Evolutionary conservation across 129 eudicot genomes (phyloP).

Genomic region (Flaveria robusta): DNA sequence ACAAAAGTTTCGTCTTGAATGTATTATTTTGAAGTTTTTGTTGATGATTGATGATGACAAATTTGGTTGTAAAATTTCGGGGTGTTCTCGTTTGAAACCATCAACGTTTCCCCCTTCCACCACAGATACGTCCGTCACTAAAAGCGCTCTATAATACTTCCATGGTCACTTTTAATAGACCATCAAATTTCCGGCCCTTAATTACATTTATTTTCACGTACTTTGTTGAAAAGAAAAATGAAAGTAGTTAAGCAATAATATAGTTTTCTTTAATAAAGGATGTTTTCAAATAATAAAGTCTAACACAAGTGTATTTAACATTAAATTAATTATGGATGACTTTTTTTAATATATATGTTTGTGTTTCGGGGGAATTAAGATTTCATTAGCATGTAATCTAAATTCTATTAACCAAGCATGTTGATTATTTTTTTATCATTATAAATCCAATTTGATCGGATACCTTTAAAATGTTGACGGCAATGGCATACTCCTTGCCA

Average conservation of each 20-base stretch:
- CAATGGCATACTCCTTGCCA: no score
- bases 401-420: not conserved
- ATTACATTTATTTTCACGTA: not conserved
- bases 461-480: not conserved
- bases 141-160: no score
- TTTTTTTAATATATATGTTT: not conserved
- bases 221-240: not conserved
- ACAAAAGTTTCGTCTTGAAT: no score
- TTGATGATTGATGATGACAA: no score
- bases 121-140: no score
- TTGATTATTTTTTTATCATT: not conserved
- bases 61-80: no score
- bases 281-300: not conserved
- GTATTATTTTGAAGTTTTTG: no score
- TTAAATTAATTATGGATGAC: not conserved
- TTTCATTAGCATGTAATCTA: not conserved
- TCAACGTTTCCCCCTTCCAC: no score
- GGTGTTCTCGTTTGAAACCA: no score
- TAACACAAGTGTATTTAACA: not conserved
- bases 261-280: not conserved
- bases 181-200: no score
- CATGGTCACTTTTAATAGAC: no score
- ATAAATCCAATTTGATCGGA: not conserved
- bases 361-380: not conserved
- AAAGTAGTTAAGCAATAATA: not conserved